Evolutionary conservation across 2,329 filamentous ascomycete genomes (phyloP).

Genomic region (Alternaria sp.): DNA sequence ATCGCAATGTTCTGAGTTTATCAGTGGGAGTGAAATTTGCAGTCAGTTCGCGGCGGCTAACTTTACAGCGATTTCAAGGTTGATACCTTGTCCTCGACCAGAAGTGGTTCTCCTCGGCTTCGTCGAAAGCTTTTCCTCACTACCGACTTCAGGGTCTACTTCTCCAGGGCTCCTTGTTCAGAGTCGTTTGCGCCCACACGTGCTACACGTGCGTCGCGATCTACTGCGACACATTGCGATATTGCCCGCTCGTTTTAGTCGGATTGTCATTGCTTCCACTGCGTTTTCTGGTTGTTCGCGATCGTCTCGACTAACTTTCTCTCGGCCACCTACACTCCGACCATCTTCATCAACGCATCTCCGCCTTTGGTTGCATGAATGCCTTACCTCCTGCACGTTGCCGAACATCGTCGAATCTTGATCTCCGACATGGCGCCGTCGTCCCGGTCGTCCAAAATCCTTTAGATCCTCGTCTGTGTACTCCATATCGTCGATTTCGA

Average conservation of each 20-base stretch:
- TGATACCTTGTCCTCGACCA: background rate
- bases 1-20: background rate
- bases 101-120: background rate
- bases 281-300: background rate
- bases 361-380: background rate
- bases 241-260: background rate
- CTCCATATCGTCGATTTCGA: background rate
- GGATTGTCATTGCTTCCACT: background rate
- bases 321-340: background rate
- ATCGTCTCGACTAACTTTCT: background rate
- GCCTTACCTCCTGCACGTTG: background rate
- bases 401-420: background rate
- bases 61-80: background rate
- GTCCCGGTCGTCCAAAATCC: background rate
- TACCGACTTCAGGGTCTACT: background rate
- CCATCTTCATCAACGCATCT: background rate
- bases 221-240: rapidly evolving
- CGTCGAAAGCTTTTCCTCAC: background rate
- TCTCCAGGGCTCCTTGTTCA: background rate
- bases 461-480: background rate
- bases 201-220: background rate
- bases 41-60: background rate
- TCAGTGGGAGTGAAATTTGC: rapidly evolving
- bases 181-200: background rate
- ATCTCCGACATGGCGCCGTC: background rate